Evolutionary conservation across 164 flowering plant genomes (phyloP).

Genomic region (Chimonanthus praecox): DNA sequence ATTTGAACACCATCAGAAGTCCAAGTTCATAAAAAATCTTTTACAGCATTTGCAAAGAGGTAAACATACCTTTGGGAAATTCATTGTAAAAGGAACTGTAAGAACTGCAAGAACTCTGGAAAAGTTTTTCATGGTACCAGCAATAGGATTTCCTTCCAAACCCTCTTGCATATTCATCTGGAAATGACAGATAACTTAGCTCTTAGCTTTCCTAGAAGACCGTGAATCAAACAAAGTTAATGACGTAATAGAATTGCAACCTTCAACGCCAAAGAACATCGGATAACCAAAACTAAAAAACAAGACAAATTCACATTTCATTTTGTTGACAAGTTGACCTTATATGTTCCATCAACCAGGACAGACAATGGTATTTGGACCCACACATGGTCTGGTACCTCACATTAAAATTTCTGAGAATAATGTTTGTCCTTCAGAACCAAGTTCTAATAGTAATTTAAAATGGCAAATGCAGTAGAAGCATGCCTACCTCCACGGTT

Average conservation of each 20-base stretch:
- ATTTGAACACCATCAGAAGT: too few species aligned
- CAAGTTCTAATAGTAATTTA: not conserved
- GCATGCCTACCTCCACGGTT: conserved; percentile 62
- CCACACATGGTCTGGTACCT: not conserved
- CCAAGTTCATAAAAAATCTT: not conserved
- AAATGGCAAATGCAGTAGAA: not conserved
- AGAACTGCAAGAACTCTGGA: conserved; percentile 65
- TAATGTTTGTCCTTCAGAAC: not conserved
- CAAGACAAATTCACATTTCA: not conserved
- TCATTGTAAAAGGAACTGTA: conserved; percentile 71
- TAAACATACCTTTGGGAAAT: conserved; percentile 66
- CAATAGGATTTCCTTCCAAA: conserved; percentile 85
- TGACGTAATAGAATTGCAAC: not conserved
- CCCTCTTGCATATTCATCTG: conserved; percentile 91
- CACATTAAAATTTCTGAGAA: not conserved
- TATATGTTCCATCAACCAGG: not conserved
- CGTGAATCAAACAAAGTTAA: not conserved
- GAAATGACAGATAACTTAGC: conserved; percentile 1
- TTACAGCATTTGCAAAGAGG: not conserved
- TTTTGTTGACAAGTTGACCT: not conserved
- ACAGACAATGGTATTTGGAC: not conserved
- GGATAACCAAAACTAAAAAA: not conserved
- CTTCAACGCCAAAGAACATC: not conserved
- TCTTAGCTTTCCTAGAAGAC: not conserved
- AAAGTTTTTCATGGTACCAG: conserved; percentile 64